Evolutionary conservation across 208 protist species (phyloP).

Genomic region (Angomonas ambiguus): DNA sequence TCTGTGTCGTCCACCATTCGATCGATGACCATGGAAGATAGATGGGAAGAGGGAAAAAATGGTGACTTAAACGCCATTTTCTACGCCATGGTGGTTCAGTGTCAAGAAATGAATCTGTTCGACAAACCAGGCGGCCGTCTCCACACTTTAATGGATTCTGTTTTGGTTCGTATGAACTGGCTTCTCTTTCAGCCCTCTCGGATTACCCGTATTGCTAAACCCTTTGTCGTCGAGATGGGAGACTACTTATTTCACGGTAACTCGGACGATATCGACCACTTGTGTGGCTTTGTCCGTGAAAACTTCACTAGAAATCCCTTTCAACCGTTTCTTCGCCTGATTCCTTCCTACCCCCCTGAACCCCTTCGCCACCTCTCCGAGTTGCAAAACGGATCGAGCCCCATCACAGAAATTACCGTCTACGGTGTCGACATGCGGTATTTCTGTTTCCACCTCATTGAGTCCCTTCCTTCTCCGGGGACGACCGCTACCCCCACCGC

Average conservation of each 20-base stretch:
- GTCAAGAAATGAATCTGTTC: background rate
- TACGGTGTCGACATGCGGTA: background rate
- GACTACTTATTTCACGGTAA: constrained; percentile 9
- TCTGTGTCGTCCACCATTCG: background rate
- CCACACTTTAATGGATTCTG: background rate
- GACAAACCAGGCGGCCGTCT: background rate
- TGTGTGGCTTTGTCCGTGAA: background rate
- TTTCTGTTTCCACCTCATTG: constrained; percentile 10
- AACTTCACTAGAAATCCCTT: constrained; percentile 4
- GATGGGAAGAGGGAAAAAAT: background rate
- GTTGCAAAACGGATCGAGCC: background rate
- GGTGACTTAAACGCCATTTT: background rate
- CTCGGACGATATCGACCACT: background rate
- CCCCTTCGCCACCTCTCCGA: background rate
- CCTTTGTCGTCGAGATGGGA: background rate
- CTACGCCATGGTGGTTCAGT: background rate
- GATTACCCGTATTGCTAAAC: background rate
- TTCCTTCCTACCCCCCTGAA: background rate
- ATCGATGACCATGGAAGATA: background rate
- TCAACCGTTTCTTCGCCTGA: background rate
- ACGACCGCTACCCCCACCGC: background rate
- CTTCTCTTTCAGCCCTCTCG: background rate
- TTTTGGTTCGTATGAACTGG: background rate
- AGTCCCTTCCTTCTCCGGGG: background rate
- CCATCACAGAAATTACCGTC: background rate